Evolutionary conservation across 2,329 filamentous ascomycete genomes (phyloP), one percentile per base, ranked within the genome.

Genomic region (Pochonia chlamydosporia): DNA sequence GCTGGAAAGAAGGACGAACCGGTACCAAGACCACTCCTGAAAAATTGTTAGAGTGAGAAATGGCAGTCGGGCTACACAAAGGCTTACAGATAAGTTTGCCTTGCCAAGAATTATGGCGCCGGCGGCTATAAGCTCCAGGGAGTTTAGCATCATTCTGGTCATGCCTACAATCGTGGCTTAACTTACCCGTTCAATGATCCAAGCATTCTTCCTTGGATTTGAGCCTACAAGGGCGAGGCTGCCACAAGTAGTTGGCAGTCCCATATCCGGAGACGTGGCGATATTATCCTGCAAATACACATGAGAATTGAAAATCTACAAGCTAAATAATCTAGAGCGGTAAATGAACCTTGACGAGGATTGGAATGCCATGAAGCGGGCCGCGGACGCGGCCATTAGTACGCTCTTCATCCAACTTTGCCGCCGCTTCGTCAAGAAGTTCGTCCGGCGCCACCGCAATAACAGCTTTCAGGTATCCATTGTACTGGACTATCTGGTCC

Each of bases 291-390:
- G 5, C 36, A 39, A 21, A 8, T 8, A 21, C n/a, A 20, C 28
- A n/a, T 14, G 8, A 21, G n/a, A 11, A n/a, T 39, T 21, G 23
- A 14, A 8, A 23, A 5, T 10, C 1, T 21, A 39, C 36, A 14
- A 9, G 47, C 47, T 9, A 55, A 26, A 28, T 36, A 26, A 21
- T 41, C 39, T 16, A 25, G 44, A n/a, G 36, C 24, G 28, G 23
- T 21, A 5, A 40, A 24, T 51, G 48, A 30, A 51, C 53, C 41
- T 56, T 52, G 14, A 55, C 21, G 3, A 56, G 31, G 7, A 55
- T 50, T 2, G 54, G 54, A n/a, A 55, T 50, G 1, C 53, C 54
- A 16, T 56, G 54, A 14, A 54, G 47, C 3, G 53, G 50, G 3
- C 52, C 30, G 5, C 51, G 47, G n/a, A 48, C 9, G 8, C 46